Base-by-base conservation (phyloP, 306 rosid genomes). In the Luffa acutangula region DNA sequence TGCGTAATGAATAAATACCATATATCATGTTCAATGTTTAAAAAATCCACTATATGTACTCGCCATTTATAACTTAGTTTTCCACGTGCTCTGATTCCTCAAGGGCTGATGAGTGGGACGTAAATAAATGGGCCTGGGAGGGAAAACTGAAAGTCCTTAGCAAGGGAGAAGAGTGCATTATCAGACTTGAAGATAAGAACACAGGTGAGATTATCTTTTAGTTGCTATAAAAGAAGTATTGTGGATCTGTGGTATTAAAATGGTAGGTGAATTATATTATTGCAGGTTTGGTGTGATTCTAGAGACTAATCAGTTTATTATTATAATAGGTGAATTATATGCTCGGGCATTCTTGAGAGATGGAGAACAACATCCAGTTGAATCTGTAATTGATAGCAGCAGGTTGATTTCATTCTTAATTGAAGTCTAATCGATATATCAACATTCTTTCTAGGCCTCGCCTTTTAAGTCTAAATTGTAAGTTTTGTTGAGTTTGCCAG, bases 81-180 rank as follows among this genome's bases (percentile, higher is more conserved):
- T 74, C 31, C 46, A 14, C 60, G 31, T 33, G 45, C 37, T 51
- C 57, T 33, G 34, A 36, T 31, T 73, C 64, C 89, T 85, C 71
- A 85, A 91, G 99, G 96, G 99, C 99, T 79, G 99, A 95, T 87
- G 99, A 95, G 72, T 95, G 99, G 99, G 97, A 95, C 93, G 99
- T 93, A 69, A 95, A 95, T 86, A 93, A 91, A 86, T 95, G 99
- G 99, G 91, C 87, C 25, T 95, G 99, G 99, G 97, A 91, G 1
- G 99, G 99, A 76, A 78, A 78, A 80, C 75, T 95, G 85, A 95
- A 95, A 89, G 97, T 95, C 20, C 36, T 83, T 81, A 89, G 97
- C 84, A 91, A 89, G 86, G 99, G 96, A 84, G 99, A 95, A 86
- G 94, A 90, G 60, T 93, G 99, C 87, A 90, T 93, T 77, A 89